Percentiles rank a stretch among this genome's conserved stretches.
Conservation (phyloP, 108 stramenopile species). For the Cyclotella sp. region DNA sequence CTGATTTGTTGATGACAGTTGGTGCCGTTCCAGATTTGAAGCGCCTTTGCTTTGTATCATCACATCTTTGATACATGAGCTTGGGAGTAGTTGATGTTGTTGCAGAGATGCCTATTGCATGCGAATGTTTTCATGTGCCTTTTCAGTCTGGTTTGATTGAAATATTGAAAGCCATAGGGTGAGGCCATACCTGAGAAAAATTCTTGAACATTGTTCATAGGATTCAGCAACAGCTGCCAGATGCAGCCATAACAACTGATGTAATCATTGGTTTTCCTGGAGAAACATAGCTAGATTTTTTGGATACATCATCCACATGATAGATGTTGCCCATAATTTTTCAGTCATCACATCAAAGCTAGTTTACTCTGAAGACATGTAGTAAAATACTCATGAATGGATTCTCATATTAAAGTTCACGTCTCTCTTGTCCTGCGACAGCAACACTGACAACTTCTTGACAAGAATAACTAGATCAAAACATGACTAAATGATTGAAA, state of each 20-base stretch:
- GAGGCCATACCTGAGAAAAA: constrained; percentile 94
- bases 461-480: too few species aligned
- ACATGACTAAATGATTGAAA: too few species aligned
- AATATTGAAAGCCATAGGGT: constrained; percentile 90
- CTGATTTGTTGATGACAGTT: constrained; percentile 88
- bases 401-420: too few species aligned
- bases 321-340: too few species aligned
- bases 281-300: constrained; percentile 96
- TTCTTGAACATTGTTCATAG: constrained; percentile 90
- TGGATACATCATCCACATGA: constrained; percentile 87
- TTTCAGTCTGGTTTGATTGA: constrained; percentile 92
- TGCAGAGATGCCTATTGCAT: constrained; percentile 82
- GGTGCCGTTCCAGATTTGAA: constrained; percentile 79
- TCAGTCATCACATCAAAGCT: too few species aligned
- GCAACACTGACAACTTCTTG: too few species aligned
- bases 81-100: constrained; percentile 94
- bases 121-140: constrained; percentile 93
- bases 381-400: too few species aligned
- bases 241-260: constrained; percentile 95
- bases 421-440: too few species aligned
- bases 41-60: constrained; percentile 95
- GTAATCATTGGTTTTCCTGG: constrained; percentile 97
- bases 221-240: constrained; percentile 84
- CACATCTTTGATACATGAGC: constrained; percentile 97
- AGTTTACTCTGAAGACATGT: too few species aligned